A percentile compares a stretch with the other conserved stretches of the same genome.
Evolutionary conservation across 2,329 filamentous ascomycete species (phyloP).

Genomic region (Rasamsonia emersonii): DNA sequence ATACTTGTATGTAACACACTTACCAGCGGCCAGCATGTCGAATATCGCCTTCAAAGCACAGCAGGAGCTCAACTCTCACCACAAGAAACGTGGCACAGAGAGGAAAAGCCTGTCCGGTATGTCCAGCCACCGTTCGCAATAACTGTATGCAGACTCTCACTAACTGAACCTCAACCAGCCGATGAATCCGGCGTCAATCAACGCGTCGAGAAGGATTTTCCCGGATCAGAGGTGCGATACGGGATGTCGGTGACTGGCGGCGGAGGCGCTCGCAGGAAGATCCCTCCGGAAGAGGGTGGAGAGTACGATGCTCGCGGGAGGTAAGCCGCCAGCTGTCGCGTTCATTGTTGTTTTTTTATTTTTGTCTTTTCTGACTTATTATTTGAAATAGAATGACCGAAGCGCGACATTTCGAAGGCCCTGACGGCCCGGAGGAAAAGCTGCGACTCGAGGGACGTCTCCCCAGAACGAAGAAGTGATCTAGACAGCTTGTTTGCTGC

Average conservation of each 20-base stretch:
- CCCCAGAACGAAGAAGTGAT: conserved; percentile 21
- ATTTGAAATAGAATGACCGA: conserved; percentile 21
- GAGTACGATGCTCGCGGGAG: conserved; percentile 27
- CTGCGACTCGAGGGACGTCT: conserved; percentile 18
- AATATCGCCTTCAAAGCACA: conserved; percentile 24
- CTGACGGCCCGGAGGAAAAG: conserved; percentile 28
- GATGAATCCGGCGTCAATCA: conserved; percentile 35
- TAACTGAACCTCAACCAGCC: conserved; percentile 14
- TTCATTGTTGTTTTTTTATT: background rate
- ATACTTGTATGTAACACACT: background rate
- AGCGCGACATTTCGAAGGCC: conserved; percentile 27
- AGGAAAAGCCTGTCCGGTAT: conserved; percentile 32
- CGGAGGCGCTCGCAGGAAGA: conserved; percentile 29
- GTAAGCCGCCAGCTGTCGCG: conserved; percentile 18
- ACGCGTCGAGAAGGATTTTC: conserved; percentile 30
- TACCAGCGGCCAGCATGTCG: conserved; percentile 5
- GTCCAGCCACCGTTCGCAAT: conserved; percentile 6
- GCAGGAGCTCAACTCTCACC: conserved; percentile 32
- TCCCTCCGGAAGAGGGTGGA: conserved; percentile 35
- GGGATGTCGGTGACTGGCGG: conserved; percentile 25
- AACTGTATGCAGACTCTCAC: conserved; percentile 1
- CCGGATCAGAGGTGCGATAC: conserved; percentile 27
- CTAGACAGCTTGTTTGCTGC: too few species aligned
- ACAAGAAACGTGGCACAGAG: conserved; percentile 31
- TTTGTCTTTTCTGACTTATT: conserved; percentile 5